Percentiles rank a stretch among this genome's conserved stretches.
phyloP scores from a whole-genome alignment of 345 rosid genomes.

The Streptanthus diversifolius region DNA sequence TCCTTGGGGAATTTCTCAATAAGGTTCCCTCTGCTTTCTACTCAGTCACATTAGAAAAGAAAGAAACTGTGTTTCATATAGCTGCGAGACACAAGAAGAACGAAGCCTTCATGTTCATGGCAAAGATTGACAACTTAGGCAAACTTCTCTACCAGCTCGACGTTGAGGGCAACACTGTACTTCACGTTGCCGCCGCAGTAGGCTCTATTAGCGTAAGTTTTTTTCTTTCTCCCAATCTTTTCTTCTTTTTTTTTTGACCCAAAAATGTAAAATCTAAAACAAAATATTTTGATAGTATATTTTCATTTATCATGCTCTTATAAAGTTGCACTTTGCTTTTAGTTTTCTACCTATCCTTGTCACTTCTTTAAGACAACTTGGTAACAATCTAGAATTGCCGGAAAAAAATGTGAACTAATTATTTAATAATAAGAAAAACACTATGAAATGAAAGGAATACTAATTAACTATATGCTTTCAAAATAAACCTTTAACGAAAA shows the following conservation, averaged over 20 bases:
- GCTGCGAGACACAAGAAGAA: background rate
- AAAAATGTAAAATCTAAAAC: background rate
- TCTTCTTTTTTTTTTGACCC: too few species aligned
- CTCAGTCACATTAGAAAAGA: background rate
- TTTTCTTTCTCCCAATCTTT: background rate
- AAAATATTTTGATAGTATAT: background rate
- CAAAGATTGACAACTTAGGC: background rate
- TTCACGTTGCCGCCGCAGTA: constrained; percentile 15
- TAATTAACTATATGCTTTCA: background rate
- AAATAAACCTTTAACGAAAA: background rate
- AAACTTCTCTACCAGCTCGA: constrained; percentile 17
- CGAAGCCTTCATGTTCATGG: constrained; percentile 11
- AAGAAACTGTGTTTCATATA: constrained; percentile 17
- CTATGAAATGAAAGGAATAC: background rate
- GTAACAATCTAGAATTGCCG: background rate
- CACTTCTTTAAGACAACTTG: too few species aligned
- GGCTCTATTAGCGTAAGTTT: constrained; percentile 2
- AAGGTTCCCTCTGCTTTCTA: constrained; percentile 4
- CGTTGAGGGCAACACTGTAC: background rate
- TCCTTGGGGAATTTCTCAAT: background rate
- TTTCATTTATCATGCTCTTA: background rate
- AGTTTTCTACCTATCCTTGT: background rate
- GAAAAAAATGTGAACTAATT: background rate
- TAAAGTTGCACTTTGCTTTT: too few species aligned
- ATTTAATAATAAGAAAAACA: background rate